Conservation (phyloP, 768 basidiomycete species). For the Dictyophora rubrovolvata region DNA sequence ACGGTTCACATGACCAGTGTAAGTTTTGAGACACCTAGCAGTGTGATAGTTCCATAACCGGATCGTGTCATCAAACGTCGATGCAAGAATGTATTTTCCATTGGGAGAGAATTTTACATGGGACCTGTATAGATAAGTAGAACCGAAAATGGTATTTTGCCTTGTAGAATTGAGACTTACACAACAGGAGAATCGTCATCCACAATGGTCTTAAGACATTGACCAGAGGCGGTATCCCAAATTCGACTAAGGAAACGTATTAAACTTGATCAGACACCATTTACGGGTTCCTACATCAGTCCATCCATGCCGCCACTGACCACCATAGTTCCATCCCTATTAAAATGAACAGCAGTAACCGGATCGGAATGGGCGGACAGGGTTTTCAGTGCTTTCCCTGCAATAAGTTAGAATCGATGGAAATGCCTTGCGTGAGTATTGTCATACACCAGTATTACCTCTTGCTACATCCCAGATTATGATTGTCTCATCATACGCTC, state of each 20-base stretch:
- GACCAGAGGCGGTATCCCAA: slow-evolving; percentile 96
- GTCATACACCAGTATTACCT: slow-evolving; percentile 36
- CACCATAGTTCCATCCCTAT: slow-evolving; percentile 88
- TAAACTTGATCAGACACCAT: neutral
- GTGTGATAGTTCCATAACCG: slow-evolving; percentile 92
- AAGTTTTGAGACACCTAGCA: slow-evolving; percentile 87
- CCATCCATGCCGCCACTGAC: slow-evolving; percentile 96
- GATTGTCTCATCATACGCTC: slow-evolving; percentile 92
- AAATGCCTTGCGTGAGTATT: neutral
- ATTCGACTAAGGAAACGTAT: slow-evolving; percentile 54
- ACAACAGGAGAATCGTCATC: slow-evolving; percentile 95
- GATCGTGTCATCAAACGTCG: slow-evolving; percentile 91
- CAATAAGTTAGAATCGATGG: neutral
- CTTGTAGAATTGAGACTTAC: slow-evolving; percentile 27
- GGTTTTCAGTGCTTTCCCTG: slow-evolving; percentile 77
- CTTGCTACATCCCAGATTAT: slow-evolving; percentile 92
- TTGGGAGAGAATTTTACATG: slow-evolving; percentile 90
- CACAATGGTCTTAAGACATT: slow-evolving; percentile 93
- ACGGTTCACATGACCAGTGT: slow-evolving; percentile 76
- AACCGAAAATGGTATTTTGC: slow-evolving; percentile 1
- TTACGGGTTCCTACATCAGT: slow-evolving; percentile 58
- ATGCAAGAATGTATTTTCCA: slow-evolving; percentile 77
- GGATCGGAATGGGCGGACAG: slow-evolving; percentile 97
- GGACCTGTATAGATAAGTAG: slow-evolving; percentile 38
- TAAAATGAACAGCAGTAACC: slow-evolving; percentile 89